phyloP scores from a whole-genome alignment of 1,139 yeast genomes.

The Saccharomyces hybrid region DNA sequence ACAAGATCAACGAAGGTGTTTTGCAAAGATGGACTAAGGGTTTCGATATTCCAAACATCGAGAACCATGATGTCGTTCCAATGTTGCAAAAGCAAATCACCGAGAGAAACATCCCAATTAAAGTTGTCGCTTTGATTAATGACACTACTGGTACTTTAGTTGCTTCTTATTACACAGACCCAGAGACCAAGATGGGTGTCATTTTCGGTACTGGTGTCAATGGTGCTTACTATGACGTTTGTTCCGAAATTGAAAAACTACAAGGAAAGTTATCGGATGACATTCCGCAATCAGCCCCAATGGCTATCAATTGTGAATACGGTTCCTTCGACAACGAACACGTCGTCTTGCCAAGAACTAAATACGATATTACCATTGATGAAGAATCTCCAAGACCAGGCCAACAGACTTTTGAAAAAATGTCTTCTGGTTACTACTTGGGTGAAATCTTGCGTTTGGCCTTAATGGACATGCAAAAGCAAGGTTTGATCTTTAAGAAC shows the following conservation, averaged over 20 bases:
- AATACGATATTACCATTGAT: slow-evolving; percentile 75
- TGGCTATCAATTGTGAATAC: slow-evolving; percentile 97
- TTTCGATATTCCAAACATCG: slow-evolving; percentile 86
- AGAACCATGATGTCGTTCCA: slow-evolving; percentile 90
- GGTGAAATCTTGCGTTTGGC: slow-evolving; percentile 86
- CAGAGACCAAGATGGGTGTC: slow-evolving; percentile 84
- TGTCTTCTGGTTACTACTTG: slow-evolving; percentile 93
- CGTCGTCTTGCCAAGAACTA: slow-evolving; percentile 74
- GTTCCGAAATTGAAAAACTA: slow-evolving; percentile 71
- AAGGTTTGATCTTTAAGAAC: slow-evolving; percentile 56
- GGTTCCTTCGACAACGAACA: slow-evolving; percentile 96
- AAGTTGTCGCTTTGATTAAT: slow-evolving; percentile 85
- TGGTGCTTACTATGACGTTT: slow-evolving; percentile 87
- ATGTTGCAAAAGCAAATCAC: slow-evolving; percentile 72
- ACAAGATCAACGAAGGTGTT: slow-evolving; percentile 73
- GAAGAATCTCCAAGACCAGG: slow-evolving; percentile 90
- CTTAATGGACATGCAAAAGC: slow-evolving; percentile 60
- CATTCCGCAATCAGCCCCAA: slow-evolving; percentile 56
- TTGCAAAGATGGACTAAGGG: slow-evolving; percentile 98
- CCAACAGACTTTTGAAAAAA: slow-evolving; percentile 92
- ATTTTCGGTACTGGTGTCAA: slow-evolving; percentile 98
- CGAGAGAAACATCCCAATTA: slow-evolving; percentile 61
- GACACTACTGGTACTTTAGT: slow-evolving; percentile 97
- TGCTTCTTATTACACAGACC: slow-evolving; percentile 88
- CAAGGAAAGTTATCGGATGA: slow-evolving; percentile 62